Evolutionary conservation across 2,329 filamentous ascomycete species (phyloP).

Genomic region (Fonsecaea multimorphosa): DNA sequence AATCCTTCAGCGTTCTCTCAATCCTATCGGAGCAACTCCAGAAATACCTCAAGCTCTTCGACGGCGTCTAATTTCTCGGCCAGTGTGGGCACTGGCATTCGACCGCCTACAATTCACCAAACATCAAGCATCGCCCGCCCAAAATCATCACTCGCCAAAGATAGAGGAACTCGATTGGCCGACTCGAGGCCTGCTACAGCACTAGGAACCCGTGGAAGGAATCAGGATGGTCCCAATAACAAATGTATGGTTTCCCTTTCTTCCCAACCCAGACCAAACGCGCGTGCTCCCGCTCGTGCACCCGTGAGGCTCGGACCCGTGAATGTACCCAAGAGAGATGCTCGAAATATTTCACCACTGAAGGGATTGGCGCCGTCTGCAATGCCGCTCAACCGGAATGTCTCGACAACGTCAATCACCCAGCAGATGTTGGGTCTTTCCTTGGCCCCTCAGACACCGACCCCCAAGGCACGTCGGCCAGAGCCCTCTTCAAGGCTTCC

Average conservation of each 20-base stretch:
- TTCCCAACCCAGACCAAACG: slow-evolving; percentile 42
- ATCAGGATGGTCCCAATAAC: slow-evolving; percentile 52
- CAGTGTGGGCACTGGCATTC: slow-evolving; percentile 61
- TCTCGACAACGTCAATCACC: slow-evolving; percentile 28
- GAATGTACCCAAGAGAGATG: slow-evolving; percentile 25
- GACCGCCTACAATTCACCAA: slow-evolving; percentile 52
- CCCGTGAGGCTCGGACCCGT: slow-evolving; percentile 28
- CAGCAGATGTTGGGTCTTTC: slow-evolving; percentile 41
- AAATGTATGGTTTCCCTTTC: slow-evolving; percentile 58
- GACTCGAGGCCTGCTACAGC: slow-evolving; percentile 51
- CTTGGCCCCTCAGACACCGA: slow-evolving; percentile 25
- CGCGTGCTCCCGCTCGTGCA: slow-evolving; percentile 20
- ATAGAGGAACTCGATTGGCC: slow-evolving; percentile 54
- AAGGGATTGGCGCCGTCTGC: slow-evolving; percentile 7
- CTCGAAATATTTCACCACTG: slow-evolving; percentile 24
- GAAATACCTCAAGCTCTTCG: slow-evolving; percentile 47
- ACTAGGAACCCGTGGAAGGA: slow-evolving; percentile 48
- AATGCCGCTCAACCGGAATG: slow-evolving; percentile 8
- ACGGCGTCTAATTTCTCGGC: slow-evolving; percentile 61
- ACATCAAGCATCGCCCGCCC: slow-evolving; percentile 51
- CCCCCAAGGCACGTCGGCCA: slow-evolving; percentile 24
- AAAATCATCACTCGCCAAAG: slow-evolving; percentile 59
- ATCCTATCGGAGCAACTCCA: slow-evolving; percentile 50
- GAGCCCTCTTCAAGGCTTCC: slow-evolving; percentile 37
- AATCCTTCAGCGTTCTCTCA: slow-evolving; percentile 46